Evolutionary conservation across 2,329 filamentous ascomycete genomes (phyloP).

Genomic region (Aspergillus bombycis): DNA sequence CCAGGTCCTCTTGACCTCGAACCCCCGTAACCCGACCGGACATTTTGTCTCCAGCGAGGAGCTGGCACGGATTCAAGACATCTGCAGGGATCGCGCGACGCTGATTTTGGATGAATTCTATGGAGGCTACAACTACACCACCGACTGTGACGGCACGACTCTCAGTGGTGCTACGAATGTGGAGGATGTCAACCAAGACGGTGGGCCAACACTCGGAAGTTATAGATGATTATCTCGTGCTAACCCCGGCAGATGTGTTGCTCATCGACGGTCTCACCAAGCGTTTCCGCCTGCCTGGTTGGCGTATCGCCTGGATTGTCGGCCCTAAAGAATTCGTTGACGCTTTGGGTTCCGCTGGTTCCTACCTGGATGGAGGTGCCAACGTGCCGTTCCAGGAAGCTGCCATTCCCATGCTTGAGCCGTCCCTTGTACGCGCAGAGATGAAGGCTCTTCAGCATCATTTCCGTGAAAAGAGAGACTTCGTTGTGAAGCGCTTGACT

Average conservation of each 20-base stretch:
- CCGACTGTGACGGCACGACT: conserved; percentile 84
- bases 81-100: conserved; percentile 87
- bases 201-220: conserved; percentile 27
- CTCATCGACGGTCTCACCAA: conserved; percentile 96
- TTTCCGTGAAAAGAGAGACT: conserved; percentile 93
- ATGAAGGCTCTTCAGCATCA: conserved; percentile 89
- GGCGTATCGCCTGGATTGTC: conserved; percentile 95
- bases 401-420: conserved; percentile 90
- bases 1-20: conserved; percentile 88
- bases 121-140: conserved; percentile 93
- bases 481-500: conserved; percentile 75
- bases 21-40: conserved; percentile 92
- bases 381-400: conserved; percentile 96
- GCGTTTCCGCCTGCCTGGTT: conserved; percentile 92
- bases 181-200: conserved; percentile 81
- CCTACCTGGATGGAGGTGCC: conserved; percentile 91
- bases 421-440: conserved; percentile 74
- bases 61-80: conserved; percentile 86
- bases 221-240: not conserved
- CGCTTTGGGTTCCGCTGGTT: conserved; percentile 88
- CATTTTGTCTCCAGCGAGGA: conserved; percentile 83
- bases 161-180: conserved; percentile 90
- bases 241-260: conserved; percentile 66
- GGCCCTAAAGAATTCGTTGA: conserved; percentile 96
- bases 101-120: conserved; percentile 98